Evolutionary conservation across 2,329 filamentous ascomycete species (phyloP).

Genomic region (Hypocrella siamensis): DNA sequence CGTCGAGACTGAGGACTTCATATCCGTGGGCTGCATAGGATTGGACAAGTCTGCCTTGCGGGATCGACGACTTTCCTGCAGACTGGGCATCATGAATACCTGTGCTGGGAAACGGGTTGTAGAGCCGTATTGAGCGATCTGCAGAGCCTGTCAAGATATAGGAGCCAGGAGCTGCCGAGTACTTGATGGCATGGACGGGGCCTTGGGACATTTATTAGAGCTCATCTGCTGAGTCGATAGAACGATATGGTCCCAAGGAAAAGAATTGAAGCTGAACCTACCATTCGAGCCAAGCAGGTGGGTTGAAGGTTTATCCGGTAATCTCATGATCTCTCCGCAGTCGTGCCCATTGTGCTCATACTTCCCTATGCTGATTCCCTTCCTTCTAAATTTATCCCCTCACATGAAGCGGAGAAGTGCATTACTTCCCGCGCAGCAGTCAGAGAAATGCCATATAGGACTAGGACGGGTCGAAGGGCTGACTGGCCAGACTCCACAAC

Average conservation of each 20-base stretch:
- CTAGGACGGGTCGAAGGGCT: too few relatives aligned
- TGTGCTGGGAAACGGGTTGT: conserved; percentile 51
- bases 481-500: too few relatives aligned
- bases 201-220: conserved; percentile 32
- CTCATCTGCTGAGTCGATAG: neutral
- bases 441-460: too few relatives aligned
- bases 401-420: too few relatives aligned
- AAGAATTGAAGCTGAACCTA: conserved; percentile 13
- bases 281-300: conserved; percentile 44
- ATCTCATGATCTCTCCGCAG: too few relatives aligned
- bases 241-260: neutral
- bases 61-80: conserved; percentile 14
- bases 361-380: too few relatives aligned
- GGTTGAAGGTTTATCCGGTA: conserved; percentile 33
- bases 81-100: conserved; percentile 14
- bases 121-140: conserved; percentile 74
- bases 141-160: conserved; percentile 76
- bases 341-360: too few relatives aligned
- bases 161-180: conserved; percentile 56
- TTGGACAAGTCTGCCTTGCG: conserved; percentile 56
- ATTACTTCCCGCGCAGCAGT: too few relatives aligned
- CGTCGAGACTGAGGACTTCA: conserved; percentile 68
- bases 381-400: too few relatives aligned
- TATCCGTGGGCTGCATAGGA: conserved; percentile 85
- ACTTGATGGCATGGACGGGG: conserved; percentile 56